Evolutionary conservation across 805 yeast species (phyloP), one percentile per base, ranked within the genome.

Genomic region (Lipomyces sp.): DNA sequence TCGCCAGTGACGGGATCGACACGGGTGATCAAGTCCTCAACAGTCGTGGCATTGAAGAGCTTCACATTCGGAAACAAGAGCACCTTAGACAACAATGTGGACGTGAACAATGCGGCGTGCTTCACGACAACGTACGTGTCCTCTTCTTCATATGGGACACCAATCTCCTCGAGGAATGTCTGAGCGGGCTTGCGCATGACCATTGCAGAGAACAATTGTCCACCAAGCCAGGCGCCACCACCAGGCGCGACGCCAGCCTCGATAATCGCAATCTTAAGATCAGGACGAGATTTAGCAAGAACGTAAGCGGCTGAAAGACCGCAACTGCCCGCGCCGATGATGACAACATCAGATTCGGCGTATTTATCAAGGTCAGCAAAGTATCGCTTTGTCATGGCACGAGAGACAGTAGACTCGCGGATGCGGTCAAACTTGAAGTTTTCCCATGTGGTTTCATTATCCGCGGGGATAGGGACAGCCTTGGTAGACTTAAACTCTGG

Each of bases 221-320:
- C 94, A 64, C 91, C 91, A 57, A 89, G 80, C 87, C 90, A 88
- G 65, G 89, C 86, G 35, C 94, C 94, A 69, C 93, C 94, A 65
- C 93, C 93, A 63, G 90, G 89, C 42, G 90, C 83, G n/a, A 88
- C 90, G 69, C 84, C 83, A 45, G 90, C 87, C 79, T 89, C 94
- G 65, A 89, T 83, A 69, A 87, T 86, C 67, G 91, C 90, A 70
- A 89, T 85, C 76, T 86, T 88, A 72, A 89, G 80, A 71, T 89
- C 92, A 15, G 94, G 93, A 76, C 93, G 84, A 74, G 87, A 85
- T 76, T 83, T 86, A 60, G 90, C 92, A 72, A 89, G 80, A 50
- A 84, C 85, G 75, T 85, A 89, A n/a, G 92, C 93, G 35, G 92
- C 90, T 63, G 89, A 84, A 66, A 89, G 80, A 55, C 93, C 93